Evolutionary conservation across 441 rosid species (phyloP), one percentile per base, ranked within the genome.

Genomic region (Erodium texanum): DNA sequence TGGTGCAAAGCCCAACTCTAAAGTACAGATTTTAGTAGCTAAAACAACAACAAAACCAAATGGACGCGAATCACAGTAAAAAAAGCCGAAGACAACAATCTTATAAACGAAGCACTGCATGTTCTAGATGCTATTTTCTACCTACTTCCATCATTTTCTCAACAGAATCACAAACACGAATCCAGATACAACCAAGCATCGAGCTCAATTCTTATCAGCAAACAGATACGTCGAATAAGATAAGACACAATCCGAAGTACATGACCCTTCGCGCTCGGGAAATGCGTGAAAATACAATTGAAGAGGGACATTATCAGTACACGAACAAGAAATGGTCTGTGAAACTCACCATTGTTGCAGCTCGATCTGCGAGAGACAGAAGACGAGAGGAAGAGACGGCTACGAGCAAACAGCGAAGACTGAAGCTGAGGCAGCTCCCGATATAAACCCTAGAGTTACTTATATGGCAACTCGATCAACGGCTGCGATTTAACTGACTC

Each of bases 341-440:
- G 34, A 12, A 22, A 2, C 75, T 76, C 41, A 82, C 86, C 83
- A 82, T 82, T 69, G 78, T 62, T 66, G 43, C 15, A 66, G 66
- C 77, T 70, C 41, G 59, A 68, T 59, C 70, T 41, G 68, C 2
- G 27, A 66, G 32, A 15, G 29, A 20, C 23, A 7, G 19, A 8
- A 24, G 1, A 18, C 24, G 18, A 34, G 65, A 3, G 36, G 29
- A 11, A n/a, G 48, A 23, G 66, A 48, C 24, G 29, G 50, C 64
- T 23, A 63, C n/a, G 56, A 7, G 7, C 56, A 41, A 50, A 50
- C 36, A 50, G n/a, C 3, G 56, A 50, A 14, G 1, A 3, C 19
- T 50, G 7, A 50, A 50, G 19, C 18, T 14, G 18, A 10, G 11
- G 16, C 18, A 48, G 54, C 18, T 48, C 19, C 0, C 14, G 56